Evolutionary conservation across 176 grass and related monocot genomes (phyloP).

Genomic region (Oryza meyeriana): DNA sequence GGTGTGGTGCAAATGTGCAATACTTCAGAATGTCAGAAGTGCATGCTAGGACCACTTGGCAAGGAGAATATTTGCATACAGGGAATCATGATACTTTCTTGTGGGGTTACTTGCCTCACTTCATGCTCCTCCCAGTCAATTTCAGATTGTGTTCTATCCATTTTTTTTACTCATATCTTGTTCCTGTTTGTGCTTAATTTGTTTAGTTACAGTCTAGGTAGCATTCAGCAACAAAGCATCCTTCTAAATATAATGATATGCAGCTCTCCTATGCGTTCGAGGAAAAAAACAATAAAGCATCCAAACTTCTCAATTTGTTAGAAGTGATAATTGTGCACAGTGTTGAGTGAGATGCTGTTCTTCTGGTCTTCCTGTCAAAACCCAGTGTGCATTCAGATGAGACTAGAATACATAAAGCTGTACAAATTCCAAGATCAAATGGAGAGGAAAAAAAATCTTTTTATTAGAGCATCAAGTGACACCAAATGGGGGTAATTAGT

Average conservation of each 20-base stretch:
- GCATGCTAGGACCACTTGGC: slow-evolving; percentile 19
- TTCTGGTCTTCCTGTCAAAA: background rate
- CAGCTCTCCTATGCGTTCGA: too few relatives aligned
- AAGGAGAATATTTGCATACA: slow-evolving; percentile 38
- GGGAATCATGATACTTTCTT: slow-evolving; percentile 23
- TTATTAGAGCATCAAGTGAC: slow-evolving; percentile 18
- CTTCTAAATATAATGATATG: too few relatives aligned
- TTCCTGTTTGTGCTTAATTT: background rate
- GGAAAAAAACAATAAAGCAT: too few relatives aligned
- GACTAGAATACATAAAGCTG: background rate
- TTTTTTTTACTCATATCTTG: background rate
- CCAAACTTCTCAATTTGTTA: background rate
- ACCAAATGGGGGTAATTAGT: slow-evolving; percentile 43
- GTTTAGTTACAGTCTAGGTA: background rate
- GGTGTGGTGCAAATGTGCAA: background rate
- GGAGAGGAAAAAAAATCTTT: background rate
- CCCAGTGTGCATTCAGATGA: background rate
- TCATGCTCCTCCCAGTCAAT: background rate
- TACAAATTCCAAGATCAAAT: background rate
- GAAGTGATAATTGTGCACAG: too few relatives aligned
- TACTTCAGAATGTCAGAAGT: background rate
- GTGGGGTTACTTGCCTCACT: background rate
- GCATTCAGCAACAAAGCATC: background rate
- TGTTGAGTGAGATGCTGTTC: background rate
- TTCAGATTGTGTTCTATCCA: background rate